Conservation (phyloP, 257 asterid species). For the Datura wrightii region DNA sequence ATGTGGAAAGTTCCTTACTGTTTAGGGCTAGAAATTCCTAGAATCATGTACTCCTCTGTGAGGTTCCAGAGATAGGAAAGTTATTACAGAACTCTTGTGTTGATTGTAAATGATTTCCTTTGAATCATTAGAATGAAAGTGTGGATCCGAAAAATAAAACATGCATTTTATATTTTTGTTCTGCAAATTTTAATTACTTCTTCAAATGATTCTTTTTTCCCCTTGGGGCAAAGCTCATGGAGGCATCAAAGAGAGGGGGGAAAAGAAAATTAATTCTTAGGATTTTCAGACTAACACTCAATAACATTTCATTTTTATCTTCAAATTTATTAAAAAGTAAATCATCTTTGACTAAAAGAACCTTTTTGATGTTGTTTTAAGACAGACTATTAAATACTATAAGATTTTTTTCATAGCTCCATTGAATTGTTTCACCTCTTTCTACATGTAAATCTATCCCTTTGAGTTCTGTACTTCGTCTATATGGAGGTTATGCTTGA, state of each 20-base stretch:
- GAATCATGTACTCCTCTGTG: background rate
- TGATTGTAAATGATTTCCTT: background rate
- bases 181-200: background rate
- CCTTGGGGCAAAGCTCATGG: background rate
- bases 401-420: background rate
- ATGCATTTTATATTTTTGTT: background rate
- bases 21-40: background rate
- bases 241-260: constrained; percentile 14
- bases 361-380: background rate
- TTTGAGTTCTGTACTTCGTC: constrained; percentile 9
- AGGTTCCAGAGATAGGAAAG: background rate
- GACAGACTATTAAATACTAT: background rate
- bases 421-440: constrained; percentile 16
- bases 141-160: background rate
- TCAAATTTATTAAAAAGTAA: background rate
- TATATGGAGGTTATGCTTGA: background rate
- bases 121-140: background rate
- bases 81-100: background rate
- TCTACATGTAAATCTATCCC: constrained; percentile 3
- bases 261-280: background rate
- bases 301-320: background rate
- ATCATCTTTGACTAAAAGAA: background rate
- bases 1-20: background rate
- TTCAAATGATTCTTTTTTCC: background rate
- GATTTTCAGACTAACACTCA: background rate